Conservation (phyloP, 805 yeast genomes). For the Schwanniomyces vanrijiae region DNA sequence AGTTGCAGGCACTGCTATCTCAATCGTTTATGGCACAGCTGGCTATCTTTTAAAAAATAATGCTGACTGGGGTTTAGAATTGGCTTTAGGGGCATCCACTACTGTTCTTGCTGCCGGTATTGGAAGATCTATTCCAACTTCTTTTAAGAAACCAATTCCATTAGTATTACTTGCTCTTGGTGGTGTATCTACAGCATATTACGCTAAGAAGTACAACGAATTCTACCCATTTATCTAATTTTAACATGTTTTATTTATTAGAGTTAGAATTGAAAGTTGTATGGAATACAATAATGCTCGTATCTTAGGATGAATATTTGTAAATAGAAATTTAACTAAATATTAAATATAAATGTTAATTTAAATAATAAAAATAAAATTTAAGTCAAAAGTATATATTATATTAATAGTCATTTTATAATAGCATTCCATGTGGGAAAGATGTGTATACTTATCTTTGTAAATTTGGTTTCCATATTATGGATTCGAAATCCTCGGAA, state of each 20-base stretch:
- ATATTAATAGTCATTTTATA: no score
- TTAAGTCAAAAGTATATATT: no score
- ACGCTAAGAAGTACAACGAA: slow-evolving; percentile 71
- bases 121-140: slow-evolving; percentile 62
- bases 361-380: no score
- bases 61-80: slow-evolving; percentile 76
- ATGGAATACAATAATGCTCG: neutral
- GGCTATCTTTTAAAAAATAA: slow-evolving; percentile 75
- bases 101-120: slow-evolving; percentile 69
- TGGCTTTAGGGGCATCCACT: slow-evolving; percentile 72
- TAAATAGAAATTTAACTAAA: neutral
- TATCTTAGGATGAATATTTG: neutral
- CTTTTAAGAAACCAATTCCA: slow-evolving; percentile 75
- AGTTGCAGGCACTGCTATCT: slow-evolving; percentile 67
- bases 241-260: no score
- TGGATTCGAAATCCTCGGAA: no score
- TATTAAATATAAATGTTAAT: no score
- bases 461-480: no score
- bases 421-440: no score
- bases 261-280: no score
- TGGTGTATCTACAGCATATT: slow-evolving; percentile 61
- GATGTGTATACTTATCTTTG: no score
- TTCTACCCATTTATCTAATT: slow-evolving; percentile 43
- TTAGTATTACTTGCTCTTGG: slow-evolving; percentile 64
- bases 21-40: slow-evolving; percentile 61